These are phyloP conservation scores for Moesziomyces aphidis DNA, from an alignment of 1,284 basidiomycete genomes.

Conservation along the genomic window DNA sequence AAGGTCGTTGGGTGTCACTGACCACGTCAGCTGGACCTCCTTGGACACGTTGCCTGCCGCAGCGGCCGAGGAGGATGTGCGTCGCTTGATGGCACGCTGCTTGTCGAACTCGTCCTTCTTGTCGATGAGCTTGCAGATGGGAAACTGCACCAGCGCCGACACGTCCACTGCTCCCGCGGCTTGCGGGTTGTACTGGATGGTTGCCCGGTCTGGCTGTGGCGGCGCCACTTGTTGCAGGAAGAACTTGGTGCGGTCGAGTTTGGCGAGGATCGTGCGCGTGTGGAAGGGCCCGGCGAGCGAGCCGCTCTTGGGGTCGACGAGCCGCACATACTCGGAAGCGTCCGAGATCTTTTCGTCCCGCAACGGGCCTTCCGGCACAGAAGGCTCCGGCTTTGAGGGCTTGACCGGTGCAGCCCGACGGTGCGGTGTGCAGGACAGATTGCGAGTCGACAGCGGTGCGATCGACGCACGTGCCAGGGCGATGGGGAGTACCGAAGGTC, in stretches of 20 bases:
- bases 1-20: constrained; percentile 53
- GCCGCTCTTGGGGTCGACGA: constrained; percentile 58
- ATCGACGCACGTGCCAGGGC: too few species aligned
- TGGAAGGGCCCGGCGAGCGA: constrained; percentile 51
- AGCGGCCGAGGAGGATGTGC: not conserved
- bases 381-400: not conserved
- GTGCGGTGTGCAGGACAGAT: not conserved
- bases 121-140: constrained; percentile 68
- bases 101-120: constrained; percentile 68
- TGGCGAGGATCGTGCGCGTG: constrained; percentile 45
- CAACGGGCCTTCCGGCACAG: constrained; percentile 12
- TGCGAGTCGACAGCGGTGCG: too few species aligned
- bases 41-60: constrained; percentile 24
- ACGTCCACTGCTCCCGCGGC: constrained; percentile 4
- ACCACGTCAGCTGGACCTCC: constrained; percentile 59
- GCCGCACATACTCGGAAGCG: constrained; percentile 31
- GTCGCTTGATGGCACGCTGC: constrained; percentile 37
- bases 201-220: constrained; percentile 16
- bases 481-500: too few species aligned
- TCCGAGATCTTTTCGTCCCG: constrained; percentile 42
- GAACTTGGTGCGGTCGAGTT: constrained; percentile 54
- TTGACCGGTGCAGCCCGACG: not conserved
- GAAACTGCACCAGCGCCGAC: constrained; percentile 35
- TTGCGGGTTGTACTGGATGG: constrained; percentile 14
- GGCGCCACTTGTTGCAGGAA: constrained; percentile 56